phyloP scores from a whole-genome alignment of 2,329 filamentous ascomycete genomes.

The Plectosphaerella cucumerina region DNA sequence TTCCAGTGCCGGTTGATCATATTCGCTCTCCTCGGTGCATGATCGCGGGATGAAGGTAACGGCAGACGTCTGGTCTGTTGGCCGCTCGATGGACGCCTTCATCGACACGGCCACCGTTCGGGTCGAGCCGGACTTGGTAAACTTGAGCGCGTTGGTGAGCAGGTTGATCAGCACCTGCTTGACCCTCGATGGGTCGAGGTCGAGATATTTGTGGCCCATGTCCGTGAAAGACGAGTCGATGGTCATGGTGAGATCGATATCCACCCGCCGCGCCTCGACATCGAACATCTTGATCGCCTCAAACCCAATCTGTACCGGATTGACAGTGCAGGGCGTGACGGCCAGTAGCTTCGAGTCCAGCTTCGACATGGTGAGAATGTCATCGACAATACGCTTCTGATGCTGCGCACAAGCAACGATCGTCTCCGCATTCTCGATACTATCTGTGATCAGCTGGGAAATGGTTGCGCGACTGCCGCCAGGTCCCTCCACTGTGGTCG shows the following conservation, averaged over 20 bases:
- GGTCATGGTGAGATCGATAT: constrained; percentile 62
- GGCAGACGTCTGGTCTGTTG: constrained; percentile 33
- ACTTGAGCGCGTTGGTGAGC: constrained; percentile 78
- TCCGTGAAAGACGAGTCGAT: constrained; percentile 58
- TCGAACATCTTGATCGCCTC: constrained; percentile 75
- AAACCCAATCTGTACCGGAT: constrained; percentile 63
- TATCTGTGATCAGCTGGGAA: constrained; percentile 47
- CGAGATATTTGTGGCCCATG: constrained; percentile 59
- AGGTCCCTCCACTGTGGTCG: constrained; percentile 15
- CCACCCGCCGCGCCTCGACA: constrained; percentile 64
- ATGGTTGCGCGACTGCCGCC: constrained; percentile 13
- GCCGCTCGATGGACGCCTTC: constrained; percentile 35
- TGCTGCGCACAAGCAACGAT: constrained; percentile 76
- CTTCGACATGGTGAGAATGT: constrained; percentile 70
- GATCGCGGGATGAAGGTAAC: constrained; percentile 62
- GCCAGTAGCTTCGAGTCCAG: constrained; percentile 71
- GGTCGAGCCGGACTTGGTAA: constrained; percentile 61
- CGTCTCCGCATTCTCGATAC: constrained; percentile 71
- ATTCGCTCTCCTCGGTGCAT: constrained; percentile 35
- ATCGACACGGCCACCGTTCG: constrained; percentile 50
- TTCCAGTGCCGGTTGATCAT: constrained; percentile 26
- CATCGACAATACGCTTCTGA: constrained; percentile 75
- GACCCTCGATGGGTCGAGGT: constrained; percentile 68
- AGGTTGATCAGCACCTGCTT: constrained; percentile 78
- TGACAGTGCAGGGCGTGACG: constrained; percentile 65